phyloP scores from a whole-genome alignment of 139 green algal species.

The Closterium sp. region DNA sequence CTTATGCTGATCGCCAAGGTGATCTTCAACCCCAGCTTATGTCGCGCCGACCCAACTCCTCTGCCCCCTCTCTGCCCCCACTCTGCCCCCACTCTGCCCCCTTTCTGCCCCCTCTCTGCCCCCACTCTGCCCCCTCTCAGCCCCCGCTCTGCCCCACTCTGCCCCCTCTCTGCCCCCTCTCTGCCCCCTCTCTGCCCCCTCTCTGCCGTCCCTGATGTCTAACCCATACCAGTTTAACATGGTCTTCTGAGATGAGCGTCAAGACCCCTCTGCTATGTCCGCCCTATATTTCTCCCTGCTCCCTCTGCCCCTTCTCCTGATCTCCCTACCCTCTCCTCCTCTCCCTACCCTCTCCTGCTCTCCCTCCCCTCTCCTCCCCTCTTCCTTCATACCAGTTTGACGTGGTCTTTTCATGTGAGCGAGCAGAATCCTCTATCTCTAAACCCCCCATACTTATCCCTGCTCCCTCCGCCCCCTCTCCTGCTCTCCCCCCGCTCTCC shows the following conservation, averaged over 20 bases:
- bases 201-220: background rate
- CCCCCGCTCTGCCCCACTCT: too few species aligned
- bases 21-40: too few species aligned
- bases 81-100: too few species aligned
- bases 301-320: background rate
- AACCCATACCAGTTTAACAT: background rate
- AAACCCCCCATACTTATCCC: background rate
- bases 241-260: background rate
- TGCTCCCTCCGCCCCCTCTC: background rate
- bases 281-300: background rate
- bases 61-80: too few species aligned
- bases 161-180: too few species aligned
- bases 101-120: too few species aligned
- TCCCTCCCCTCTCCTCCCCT: too few species aligned
- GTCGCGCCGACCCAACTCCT: too few species aligned
- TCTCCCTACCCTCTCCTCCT: background rate
- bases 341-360: too few species aligned
- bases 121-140: too few species aligned
- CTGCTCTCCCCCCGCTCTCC: background rate
- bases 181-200: too few species aligned
- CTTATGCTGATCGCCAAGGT: background rate
- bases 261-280: background rate
- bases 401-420: background rate
- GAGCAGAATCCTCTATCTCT: background rate
- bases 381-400: background rate